Evolutionary conservation across 2,329 filamentous ascomycete species (phyloP).

Genomic region (Cordyceps pruinosa): DNA sequence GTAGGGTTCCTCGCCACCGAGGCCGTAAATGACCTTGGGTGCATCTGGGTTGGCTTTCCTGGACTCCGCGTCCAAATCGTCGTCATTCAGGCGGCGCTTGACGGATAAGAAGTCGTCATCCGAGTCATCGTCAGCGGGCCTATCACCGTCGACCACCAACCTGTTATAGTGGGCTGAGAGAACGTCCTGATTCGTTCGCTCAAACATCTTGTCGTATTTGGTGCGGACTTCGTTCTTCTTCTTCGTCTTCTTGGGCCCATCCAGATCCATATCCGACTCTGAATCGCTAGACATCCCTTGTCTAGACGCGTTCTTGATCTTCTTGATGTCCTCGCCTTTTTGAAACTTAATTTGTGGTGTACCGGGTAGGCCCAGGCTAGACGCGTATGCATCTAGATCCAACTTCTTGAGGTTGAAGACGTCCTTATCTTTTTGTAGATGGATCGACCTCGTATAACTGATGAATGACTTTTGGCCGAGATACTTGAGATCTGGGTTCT

Average conservation of each 20-base stretch:
- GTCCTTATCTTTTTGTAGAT: constrained; percentile 86
- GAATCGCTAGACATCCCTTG: constrained; percentile 58
- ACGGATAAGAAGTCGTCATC: constrained; percentile 81
- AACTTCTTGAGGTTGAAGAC: constrained; percentile 80
- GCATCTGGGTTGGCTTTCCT: constrained; percentile 35
- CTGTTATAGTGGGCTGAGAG: constrained; percentile 90
- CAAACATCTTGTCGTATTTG: constrained; percentile 97
- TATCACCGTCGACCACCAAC: constrained; percentile 54
- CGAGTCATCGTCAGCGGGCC: constrained; percentile 49
- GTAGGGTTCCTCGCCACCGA: constrained; percentile 65
- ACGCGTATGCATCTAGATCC: constrained; percentile 77
- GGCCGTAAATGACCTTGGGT: constrained; percentile 56
- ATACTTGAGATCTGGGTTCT: constrained; percentile 89
- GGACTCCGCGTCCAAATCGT: constrained; percentile 50
- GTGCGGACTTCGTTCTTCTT: constrained; percentile 66
- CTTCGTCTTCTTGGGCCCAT: constrained; percentile 30
- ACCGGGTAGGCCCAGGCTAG: constrained; percentile 81
- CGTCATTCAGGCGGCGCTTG: constrained; percentile 75
- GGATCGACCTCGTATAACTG: constrained; percentile 77
- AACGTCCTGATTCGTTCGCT: constrained; percentile 91
- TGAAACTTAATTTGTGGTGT: constrained; percentile 89
- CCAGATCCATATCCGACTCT: constrained; percentile 48
- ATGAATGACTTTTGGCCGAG: constrained; percentile 94
- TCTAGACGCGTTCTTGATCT: constrained; percentile 77
- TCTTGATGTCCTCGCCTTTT: constrained; percentile 82